These are phyloP conservation scores for Sporothrix dimorphospora DNA, from an alignment of 2,329 filamentous ascomycete species.

Conservation along the genomic window DNA sequence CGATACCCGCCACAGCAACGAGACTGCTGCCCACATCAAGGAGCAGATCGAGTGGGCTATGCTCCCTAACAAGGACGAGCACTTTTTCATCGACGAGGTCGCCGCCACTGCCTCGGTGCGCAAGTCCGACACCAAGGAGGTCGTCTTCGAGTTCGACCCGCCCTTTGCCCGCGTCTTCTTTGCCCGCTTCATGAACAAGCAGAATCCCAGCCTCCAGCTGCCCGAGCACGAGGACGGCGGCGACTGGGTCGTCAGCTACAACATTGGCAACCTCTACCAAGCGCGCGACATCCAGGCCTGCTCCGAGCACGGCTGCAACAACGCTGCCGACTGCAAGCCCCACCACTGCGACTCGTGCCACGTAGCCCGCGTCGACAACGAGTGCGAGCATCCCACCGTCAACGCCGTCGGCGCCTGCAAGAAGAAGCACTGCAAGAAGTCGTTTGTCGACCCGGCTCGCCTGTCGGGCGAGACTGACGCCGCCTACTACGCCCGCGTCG, in stretches of 20 bases:
- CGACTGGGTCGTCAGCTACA: constrained; percentile 16
- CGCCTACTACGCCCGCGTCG: constrained; percentile 9
- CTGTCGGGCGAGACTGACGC: background rate
- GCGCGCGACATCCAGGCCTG: background rate
- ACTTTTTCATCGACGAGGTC: background rate
- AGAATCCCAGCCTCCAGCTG: constrained; percentile 7
- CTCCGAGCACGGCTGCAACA: constrained; percentile 6
- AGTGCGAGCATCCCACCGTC: constrained; percentile 14
- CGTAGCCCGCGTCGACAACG: constrained; percentile 1
- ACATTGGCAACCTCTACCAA: background rate
- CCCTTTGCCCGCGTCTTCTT: constrained; percentile 21
- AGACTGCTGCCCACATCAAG: constrained; percentile 18
- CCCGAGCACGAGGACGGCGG: constrained; percentile 17
- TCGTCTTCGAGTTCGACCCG: constrained; percentile 8
- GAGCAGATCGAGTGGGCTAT: constrained; percentile 24
- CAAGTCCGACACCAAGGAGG: background rate
- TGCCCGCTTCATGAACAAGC: constrained; percentile 19
- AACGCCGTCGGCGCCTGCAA: constrained; percentile 8
- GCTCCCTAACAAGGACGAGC: constrained; percentile 9
- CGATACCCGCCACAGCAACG: constrained; percentile 9
- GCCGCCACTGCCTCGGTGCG: background rate
- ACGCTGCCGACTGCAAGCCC: background rate
- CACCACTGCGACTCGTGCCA: constrained; percentile 14
- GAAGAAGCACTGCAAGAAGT: background rate
- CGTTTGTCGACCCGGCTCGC: background rate